These are phyloP conservation scores for Emericellopsis terricola DNA, from an alignment of 495 filamentous ascomycete genomes.

Conservation along the genomic window DNA sequence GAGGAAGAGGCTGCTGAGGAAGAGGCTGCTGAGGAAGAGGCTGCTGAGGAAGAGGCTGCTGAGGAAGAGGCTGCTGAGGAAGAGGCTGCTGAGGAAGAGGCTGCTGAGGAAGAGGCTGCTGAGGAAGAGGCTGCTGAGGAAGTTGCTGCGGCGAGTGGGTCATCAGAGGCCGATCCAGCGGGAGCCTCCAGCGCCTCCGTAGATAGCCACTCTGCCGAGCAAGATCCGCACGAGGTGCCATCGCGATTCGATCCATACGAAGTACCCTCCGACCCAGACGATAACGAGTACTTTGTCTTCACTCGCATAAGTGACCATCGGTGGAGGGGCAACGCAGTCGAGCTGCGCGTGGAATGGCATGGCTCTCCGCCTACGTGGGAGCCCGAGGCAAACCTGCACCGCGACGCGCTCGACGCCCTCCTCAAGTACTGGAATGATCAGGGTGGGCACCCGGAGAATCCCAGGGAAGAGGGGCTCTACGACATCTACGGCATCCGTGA, in stretches of 20 bases:
- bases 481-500: constrained; percentile 2
- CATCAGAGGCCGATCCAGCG: not conserved
- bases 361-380: not conserved
- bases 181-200: not conserved
- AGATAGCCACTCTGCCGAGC: not conserved
- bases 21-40: no score
- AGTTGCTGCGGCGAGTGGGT: not conserved
- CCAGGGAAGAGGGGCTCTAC: not conserved
- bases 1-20: no score
- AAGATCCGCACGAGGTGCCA: not conserved
- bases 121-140: not conserved
- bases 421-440: constrained; percentile 1
- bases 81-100: not conserved
- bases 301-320: not conserved
- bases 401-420: not conserved
- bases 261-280: not conserved
- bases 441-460: not conserved
- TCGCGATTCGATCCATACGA: no score
- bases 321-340: not conserved
- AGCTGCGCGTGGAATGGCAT: constrained; percentile 1
- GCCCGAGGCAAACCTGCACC: constrained; percentile 1
- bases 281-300: not conserved
- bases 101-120: not conserved
- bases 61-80: no score
- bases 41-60: no score